Conservation (phyloP, 179 eudicot genomes). For the Sideroxylon spinosum region DNA sequence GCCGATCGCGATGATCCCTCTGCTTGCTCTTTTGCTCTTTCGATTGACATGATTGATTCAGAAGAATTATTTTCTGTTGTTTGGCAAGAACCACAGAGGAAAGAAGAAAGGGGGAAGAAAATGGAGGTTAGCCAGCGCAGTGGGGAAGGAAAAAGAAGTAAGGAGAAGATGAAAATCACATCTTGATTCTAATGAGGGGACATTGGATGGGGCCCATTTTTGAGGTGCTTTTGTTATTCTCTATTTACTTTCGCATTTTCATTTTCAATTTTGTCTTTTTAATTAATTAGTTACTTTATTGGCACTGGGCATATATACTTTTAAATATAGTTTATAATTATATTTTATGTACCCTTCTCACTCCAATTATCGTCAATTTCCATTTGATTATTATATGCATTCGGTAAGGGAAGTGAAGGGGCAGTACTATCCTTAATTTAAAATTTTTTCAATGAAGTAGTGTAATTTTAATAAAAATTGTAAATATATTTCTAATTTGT, state of each 20-base stretch:
- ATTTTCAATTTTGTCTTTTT: conserved; percentile 10
- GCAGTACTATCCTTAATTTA: no score
- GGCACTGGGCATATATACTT: conserved; percentile 15
- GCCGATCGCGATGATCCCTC: conserved; percentile 24
- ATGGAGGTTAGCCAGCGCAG: neutral
- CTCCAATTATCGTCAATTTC: conserved; percentile 11
- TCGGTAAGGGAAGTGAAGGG: no score
- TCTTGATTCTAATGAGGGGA: conserved; percentile 29
- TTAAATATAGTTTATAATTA: conserved; percentile 1
- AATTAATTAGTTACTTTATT: neutral
- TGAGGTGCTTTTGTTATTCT: conserved; percentile 25
- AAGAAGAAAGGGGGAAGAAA: neutral
- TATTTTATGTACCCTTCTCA: neutral
- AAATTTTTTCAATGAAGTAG: no score
- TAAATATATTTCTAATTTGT: no score
- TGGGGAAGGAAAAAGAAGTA: neutral
- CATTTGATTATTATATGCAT: neutral
- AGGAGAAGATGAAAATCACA: conserved; percentile 26
- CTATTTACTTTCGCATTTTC: conserved; percentile 12
- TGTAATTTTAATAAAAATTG: no score
- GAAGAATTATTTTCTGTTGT: conserved; percentile 11
- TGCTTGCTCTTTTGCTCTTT: conserved; percentile 4
- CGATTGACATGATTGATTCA: conserved; percentile 17
- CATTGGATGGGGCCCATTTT: conserved; percentile 27
- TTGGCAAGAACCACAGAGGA: neutral